phyloP scores from a whole-genome alignment of 169 alveolate species.

The Amoebophrya sp. region DNA sequence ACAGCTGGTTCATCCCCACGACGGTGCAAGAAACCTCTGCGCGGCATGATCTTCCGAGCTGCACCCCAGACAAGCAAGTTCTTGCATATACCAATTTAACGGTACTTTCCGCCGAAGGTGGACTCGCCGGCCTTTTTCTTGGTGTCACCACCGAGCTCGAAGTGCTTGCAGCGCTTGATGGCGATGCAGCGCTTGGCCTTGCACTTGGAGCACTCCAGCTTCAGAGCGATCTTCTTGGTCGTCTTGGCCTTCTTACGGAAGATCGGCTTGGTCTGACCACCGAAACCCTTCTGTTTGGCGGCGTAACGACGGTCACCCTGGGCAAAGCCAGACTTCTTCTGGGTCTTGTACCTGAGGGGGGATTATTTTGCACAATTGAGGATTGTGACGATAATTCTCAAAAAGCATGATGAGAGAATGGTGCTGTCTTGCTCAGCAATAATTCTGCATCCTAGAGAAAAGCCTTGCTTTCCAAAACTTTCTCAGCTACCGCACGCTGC shows the following conservation, averaged over 20 bases:
- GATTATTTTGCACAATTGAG: too few relatives aligned
- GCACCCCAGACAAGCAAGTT: too few relatives aligned
- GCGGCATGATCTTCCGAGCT: too few relatives aligned
- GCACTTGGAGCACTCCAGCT: constrained; percentile 94
- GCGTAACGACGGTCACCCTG: constrained; percentile 98
- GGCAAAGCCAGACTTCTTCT: constrained; percentile 88
- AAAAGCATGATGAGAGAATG: too few relatives aligned
- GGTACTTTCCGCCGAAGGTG: constrained; percentile 1
- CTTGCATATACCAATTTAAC: too few relatives aligned
- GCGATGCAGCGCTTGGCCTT: constrained; percentile 88
- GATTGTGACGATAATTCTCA: too few relatives aligned
- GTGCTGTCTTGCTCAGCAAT: too few relatives aligned
- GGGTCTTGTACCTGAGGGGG: constrained; percentile 63
- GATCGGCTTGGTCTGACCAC: constrained; percentile 99
- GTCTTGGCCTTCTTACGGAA: constrained; percentile 97
- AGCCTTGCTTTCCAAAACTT: too few relatives aligned
- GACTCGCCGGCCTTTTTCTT: constrained; percentile 62
- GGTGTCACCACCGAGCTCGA: constrained; percentile 94
- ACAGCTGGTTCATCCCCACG: too few relatives aligned
- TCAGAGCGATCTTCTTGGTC: constrained; percentile 94
- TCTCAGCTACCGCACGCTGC: too few relatives aligned
- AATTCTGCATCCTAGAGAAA: too few relatives aligned
- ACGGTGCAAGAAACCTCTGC: too few relatives aligned
- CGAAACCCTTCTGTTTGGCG: constrained; percentile 96
- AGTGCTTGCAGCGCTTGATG: constrained; percentile 97